Evolutionary conservation across 1,139 yeast genomes (phyloP).

Genomic region (Protomyces inouyei): DNA sequence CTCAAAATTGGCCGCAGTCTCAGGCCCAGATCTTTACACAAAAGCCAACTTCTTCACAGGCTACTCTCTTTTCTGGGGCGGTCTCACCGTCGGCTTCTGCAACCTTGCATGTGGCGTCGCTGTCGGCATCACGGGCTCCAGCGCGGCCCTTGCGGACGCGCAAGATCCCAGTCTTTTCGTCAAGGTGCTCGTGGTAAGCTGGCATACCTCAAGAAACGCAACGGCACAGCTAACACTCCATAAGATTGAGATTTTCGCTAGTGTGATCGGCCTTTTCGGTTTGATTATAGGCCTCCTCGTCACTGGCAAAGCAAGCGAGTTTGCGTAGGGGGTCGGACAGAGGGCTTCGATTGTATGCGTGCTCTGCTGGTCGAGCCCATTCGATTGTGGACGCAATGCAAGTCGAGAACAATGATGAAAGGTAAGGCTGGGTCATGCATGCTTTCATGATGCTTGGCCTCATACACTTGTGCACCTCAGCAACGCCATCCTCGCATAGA

Average conservation of each 20-base stretch:
- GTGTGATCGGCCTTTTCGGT: slow-evolving; percentile 82
- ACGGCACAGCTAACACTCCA: too few relatives aligned
- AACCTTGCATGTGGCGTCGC: slow-evolving; percentile 95
- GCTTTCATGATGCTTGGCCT: too few relatives aligned
- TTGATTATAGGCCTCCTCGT: slow-evolving; percentile 30
- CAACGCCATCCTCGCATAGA: too few relatives aligned
- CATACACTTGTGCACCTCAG: too few relatives aligned
- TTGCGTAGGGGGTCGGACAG: neutral
- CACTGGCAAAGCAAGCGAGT: slow-evolving; percentile 21
- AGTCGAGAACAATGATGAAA: too few relatives aligned
- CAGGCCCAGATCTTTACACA: slow-evolving; percentile 59
- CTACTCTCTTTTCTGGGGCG: slow-evolving; percentile 96
- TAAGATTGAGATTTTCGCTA: slow-evolving; percentile 81
- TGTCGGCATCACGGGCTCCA: slow-evolving; percentile 95
- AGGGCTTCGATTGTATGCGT: neutral
- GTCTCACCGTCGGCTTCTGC: slow-evolving; percentile 87
- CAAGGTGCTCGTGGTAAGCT: slow-evolving; percentile 65
- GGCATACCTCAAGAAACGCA: too few relatives aligned
- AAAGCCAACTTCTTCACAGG: slow-evolving; percentile 85
- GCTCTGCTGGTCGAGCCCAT: too few relatives aligned
- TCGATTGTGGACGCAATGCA: too few relatives aligned
- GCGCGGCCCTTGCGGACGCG: slow-evolving; percentile 97
- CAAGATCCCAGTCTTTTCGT: slow-evolving; percentile 94
- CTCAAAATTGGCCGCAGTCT: slow-evolving; percentile 73
- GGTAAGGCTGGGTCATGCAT: too few relatives aligned